A percentile compares a stretch with the other conserved stretches of the same genome.
phyloP scores from a whole-genome alignment of 352 stramenopile species.

The Globisporangium carolinianum region DNA sequence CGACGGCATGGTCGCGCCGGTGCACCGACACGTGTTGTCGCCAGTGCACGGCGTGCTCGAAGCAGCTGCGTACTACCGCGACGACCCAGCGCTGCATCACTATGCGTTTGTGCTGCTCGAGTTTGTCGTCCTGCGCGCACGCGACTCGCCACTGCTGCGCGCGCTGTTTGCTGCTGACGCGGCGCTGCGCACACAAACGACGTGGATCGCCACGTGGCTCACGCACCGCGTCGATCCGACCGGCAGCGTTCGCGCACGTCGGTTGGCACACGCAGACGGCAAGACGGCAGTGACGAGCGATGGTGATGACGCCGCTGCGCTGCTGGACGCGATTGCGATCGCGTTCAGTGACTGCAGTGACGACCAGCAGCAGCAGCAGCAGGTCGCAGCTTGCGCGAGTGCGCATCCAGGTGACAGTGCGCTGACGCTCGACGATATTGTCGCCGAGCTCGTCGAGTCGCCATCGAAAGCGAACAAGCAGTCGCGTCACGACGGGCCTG shows the following conservation, averaged over 20 bases:
- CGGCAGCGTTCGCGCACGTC: constrained; percentile 11
- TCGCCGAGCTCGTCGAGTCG: constrained; percentile 4
- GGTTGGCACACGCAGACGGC: too few species aligned
- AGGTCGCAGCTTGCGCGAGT: too few species aligned
- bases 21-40: constrained; percentile 52
- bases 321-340: constrained; percentile 8
- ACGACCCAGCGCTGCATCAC: constrained; percentile 31
- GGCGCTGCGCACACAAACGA: constrained; percentile 19
- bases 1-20: not conserved
- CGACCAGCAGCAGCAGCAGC: not conserved
- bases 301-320: not conserved
- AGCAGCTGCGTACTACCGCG: constrained; percentile 54
- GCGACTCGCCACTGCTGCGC: constrained; percentile 23
- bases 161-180: constrained; percentile 22
- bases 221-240: constrained; percentile 33
- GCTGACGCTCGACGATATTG: constrained; percentile 9
- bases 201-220: constrained; percentile 50
- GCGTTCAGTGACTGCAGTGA: not conserved
- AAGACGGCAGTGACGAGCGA: not conserved
- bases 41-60: constrained; percentile 46
- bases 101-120: constrained; percentile 51
- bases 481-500: not conserved
- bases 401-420: not conserved
- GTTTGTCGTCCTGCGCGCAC: constrained; percentile 32
- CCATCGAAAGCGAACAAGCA: too few species aligned